Percentiles rank a stretch among this genome's conserved stretches.
These are phyloP conservation scores for Synchytrium microbalum DNA, from an alignment of 371 early-diverging fungal genomes.

Conservation along the genomic window DNA sequence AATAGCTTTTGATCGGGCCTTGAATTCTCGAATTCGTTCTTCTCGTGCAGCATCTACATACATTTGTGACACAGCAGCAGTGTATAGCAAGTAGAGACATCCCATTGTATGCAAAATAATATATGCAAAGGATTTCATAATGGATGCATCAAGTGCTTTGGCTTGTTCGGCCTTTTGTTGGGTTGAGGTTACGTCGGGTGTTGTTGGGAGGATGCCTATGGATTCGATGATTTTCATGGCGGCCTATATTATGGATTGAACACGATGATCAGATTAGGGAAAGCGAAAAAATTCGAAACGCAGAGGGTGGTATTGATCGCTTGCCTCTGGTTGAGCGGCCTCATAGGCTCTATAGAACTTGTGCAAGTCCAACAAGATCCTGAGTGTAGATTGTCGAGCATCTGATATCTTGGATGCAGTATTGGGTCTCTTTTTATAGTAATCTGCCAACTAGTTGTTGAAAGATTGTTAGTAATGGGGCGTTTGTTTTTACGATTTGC, in stretches of 20 bases:
- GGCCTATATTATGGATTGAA: slow-evolving; percentile 32
- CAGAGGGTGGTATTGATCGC: slow-evolving; percentile 43
- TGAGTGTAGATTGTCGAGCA: neutral
- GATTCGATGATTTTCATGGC: slow-evolving; percentile 43
- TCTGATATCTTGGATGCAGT: neutral
- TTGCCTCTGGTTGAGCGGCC: slow-evolving; percentile 29
- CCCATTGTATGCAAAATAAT: slow-evolving; percentile 65
- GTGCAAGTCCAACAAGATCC: neutral
- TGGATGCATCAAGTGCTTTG: slow-evolving; percentile 52
- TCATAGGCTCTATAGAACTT: neutral
- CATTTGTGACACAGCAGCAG: slow-evolving; percentile 14
- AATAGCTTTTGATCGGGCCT: slow-evolving; percentile 47
- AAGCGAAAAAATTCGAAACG: slow-evolving; percentile 48
- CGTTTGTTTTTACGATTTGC: neutral
- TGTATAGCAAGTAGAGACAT: slow-evolving; percentile 50
- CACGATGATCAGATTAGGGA: slow-evolving; percentile 42
- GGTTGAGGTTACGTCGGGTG: slow-evolving; percentile 43
- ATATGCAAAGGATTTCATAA: slow-evolving; percentile 69
- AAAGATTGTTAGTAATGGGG: neutral
- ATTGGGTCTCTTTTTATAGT: neutral
- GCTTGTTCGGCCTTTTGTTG: slow-evolving; percentile 58
- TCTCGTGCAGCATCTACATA: slow-evolving; percentile 11
- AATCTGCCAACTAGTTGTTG: neutral
- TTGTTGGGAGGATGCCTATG: slow-evolving; percentile 55
- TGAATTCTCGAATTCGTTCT: slow-evolving; percentile 17